Base-by-base conservation (phyloP, 1,284 basidiomycete species). In the Trichosporon asahii region DNA sequence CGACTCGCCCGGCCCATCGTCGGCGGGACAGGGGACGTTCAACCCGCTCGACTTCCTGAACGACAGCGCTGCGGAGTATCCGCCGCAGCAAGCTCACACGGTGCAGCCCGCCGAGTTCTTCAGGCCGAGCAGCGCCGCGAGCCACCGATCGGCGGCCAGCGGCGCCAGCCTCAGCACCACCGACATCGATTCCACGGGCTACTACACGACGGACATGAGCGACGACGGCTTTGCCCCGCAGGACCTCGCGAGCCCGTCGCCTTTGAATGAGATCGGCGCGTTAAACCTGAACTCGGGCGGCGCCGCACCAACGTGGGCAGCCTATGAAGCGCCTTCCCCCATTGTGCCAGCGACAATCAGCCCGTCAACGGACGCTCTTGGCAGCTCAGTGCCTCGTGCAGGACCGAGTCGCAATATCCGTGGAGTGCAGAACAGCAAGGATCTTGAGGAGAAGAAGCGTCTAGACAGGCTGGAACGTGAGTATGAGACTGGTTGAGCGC, bases 381-480 rank as follows among this genome's bases (percentile, higher is more conserved):
- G 14, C 3, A 55, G 67, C 37, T 31, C 60, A n/a, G 57, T 27
- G 57, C 46, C 64, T 29, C 67, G 67, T 31, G 40, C 64, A n/a
- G n/a, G 40, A 21, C 14, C 12, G 44, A 35, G 53, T 40, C 65
- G 44, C 21, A 44, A 57, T 65, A 63, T 49, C 44, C 64, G 27
- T 14, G 55, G 33, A 18, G 61, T 57, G 49, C 57, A 29, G 46
- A 37, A n/a, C 49, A 23, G 14, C 49, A 46, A 63, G 33, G 70
- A 70, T 3, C 67, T 64, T 4, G 71, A 67, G 25, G 71, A 72
- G 57, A 55, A 65, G 29, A 27, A 53, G n/a, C 71, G 71, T 2
- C 29, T 67, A 3, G 67, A 68, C n/a, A 60, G 69, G 23, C 68
- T 74, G 5, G 73, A 74, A 35, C 73, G 72, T 73, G 61, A 66